Conservation (phyloP, 495 filamentous ascomycete species). For the Lentithecium fluviatile region DNA sequence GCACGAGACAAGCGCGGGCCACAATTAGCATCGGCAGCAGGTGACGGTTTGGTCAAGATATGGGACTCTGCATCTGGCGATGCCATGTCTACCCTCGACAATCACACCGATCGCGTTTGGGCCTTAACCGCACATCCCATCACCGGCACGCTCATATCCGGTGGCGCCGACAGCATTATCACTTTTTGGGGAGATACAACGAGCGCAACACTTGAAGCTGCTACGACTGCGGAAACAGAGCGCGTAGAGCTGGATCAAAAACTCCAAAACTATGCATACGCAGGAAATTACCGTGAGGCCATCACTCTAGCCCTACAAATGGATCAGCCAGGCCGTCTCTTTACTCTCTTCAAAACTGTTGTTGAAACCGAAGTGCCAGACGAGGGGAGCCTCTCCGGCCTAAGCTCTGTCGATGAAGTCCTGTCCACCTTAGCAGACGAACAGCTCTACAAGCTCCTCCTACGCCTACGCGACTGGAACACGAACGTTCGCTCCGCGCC, state of each 20-base stretch:
- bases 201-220: constrained; percentile 67
- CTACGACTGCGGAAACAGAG: constrained; percentile 65
- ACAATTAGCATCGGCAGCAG: constrained; percentile 81
- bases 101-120: constrained; percentile 93
- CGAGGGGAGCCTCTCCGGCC: constrained; percentile 63
- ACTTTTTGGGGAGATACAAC: constrained; percentile 97
- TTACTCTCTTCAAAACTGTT: constrained; percentile 77
- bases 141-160: constrained; percentile 72
- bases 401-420: constrained; percentile 79
- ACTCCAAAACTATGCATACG: constrained; percentile 85
- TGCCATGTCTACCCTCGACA: constrained; percentile 82
- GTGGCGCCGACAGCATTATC: constrained; percentile 81
- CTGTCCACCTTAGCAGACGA: constrained; percentile 73
- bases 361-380: constrained; percentile 62
- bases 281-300: constrained; percentile 81
- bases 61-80: constrained; percentile 86
- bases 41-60: constrained; percentile 94
- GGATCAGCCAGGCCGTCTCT: constrained; percentile 84
- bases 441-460: constrained; percentile 76
- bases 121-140: constrained; percentile 71
- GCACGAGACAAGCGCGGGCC: constrained; percentile 52
- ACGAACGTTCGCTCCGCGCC: constrained; percentile 85
- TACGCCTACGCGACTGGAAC: constrained; percentile 90
- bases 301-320: constrained; percentile 88
- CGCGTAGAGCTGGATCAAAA: constrained; percentile 91